A percentile compares a stretch with the other conserved stretches of the same genome.
Conservation (phyloP, 495 filamentous ascomycete genomes). For the Neurospora terricola region DNA sequence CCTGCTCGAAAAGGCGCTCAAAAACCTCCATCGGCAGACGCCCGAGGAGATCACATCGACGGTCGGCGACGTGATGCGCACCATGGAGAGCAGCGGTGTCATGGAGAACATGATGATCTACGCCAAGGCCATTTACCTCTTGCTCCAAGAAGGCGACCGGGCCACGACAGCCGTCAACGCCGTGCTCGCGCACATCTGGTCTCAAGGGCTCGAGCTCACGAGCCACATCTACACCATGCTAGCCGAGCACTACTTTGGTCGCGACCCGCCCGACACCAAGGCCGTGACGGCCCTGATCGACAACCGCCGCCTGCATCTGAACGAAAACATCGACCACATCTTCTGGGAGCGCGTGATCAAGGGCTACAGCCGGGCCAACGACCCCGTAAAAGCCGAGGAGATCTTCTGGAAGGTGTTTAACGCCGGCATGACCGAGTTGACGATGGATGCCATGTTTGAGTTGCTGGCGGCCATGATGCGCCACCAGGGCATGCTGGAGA, state of each 20-base stretch:
- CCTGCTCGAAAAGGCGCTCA: slow-evolving; percentile 30
- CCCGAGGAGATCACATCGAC: slow-evolving; percentile 22
- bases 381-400: slow-evolving; percentile 39
- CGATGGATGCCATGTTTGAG: slow-evolving; percentile 34
- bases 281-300: slow-evolving; percentile 46
- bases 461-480: slow-evolving; percentile 37
- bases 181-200: slow-evolving; percentile 51
- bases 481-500: slow-evolving; percentile 24
- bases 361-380: slow-evolving; percentile 45
- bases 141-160: slow-evolving; percentile 37
- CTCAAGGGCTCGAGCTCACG: slow-evolving; percentile 38
- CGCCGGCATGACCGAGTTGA: slow-evolving; percentile 25
- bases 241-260: slow-evolving; percentile 53
- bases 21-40: slow-evolving; percentile 5
- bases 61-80: slow-evolving; percentile 33
- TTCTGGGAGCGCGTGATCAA: slow-evolving; percentile 61
- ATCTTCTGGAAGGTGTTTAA: slow-evolving; percentile 36
- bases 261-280: slow-evolving; percentile 43
- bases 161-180: slow-evolving; percentile 42
- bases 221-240: slow-evolving; percentile 61
- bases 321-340: slow-evolving; percentile 39
- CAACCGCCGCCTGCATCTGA: slow-evolving; percentile 27
- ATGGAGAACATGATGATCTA: slow-evolving; percentile 47
- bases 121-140: slow-evolving; percentile 50
- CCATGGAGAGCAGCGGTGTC: slow-evolving; percentile 45